Evolutionary conservation across 148 eudicot species (phyloP).

Genomic region (Fallopia convolvulus): DNA sequence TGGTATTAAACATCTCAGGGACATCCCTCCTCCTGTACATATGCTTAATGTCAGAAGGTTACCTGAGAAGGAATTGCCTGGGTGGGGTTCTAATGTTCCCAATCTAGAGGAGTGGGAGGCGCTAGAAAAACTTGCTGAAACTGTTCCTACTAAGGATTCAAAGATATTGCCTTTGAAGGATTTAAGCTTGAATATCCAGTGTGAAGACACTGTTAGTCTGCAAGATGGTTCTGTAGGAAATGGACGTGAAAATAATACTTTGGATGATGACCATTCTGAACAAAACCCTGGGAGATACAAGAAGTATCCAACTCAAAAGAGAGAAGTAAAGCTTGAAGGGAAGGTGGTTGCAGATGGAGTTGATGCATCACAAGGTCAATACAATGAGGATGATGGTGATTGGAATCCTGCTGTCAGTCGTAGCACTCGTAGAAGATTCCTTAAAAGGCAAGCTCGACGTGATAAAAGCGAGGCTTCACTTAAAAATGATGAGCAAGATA

Average conservation of each 20-base stretch:
- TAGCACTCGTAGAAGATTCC: conserved; percentile 82
- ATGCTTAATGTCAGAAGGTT: conserved; percentile 71
- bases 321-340: conserved; percentile 72
- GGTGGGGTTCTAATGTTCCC: conserved; percentile 94
- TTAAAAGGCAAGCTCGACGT: conserved; percentile 78
- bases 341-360: conserved; percentile 85
- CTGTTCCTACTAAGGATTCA: conserved; percentile 30
- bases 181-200: conserved; percentile 47
- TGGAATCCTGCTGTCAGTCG: conserved; percentile 92
- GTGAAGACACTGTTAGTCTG: conserved; percentile 23
- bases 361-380: conserved; percentile 84
- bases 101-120: conserved; percentile 97
- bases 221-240: conserved; percentile 40
- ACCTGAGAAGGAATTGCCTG: conserved; percentile 89
- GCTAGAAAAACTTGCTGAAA: conserved; percentile 39
- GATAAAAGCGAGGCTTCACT: conserved; percentile 40
- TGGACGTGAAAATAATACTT: conserved; percentile 29
- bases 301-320: conserved; percentile 49
- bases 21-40: conserved; percentile 74
- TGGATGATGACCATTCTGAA: conserved; percentile 31
- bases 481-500: conserved; percentile 41
- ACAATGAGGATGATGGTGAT: conserved; percentile 57
- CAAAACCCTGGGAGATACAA: conserved; percentile 27
- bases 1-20: conserved; percentile 79
- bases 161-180: conserved; percentile 76